Percentiles rank a stretch among this genome's conserved stretches.
Conservation (phyloP, 2,329 filamentous ascomycete species). For the Fusarium euwallaceae region DNA sequence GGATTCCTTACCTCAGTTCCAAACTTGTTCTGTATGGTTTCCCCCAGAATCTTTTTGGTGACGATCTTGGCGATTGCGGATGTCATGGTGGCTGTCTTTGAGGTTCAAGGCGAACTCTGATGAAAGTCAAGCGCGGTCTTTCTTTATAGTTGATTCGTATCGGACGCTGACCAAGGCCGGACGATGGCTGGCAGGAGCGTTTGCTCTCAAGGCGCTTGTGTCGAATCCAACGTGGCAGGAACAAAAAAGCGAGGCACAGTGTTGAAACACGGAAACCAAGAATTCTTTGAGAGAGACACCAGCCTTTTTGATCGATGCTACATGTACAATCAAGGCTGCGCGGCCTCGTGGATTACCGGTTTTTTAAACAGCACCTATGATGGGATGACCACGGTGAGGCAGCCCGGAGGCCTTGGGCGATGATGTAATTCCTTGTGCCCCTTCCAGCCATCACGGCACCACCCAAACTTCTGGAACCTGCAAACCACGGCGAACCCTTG, state of each 20-base stretch:
- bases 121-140: background rate
- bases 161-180: slow-evolving; percentile 2
- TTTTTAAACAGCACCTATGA: slow-evolving; percentile 28
- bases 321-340: slow-evolving; percentile 14
- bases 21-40: slow-evolving; percentile 69
- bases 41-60: slow-evolving; percentile 69
- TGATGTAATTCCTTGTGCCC: slow-evolving; percentile 44
- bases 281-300: slow-evolving; percentile 4
- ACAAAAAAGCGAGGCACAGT: slow-evolving; percentile 15
- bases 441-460: background rate
- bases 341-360: slow-evolving; percentile 35
- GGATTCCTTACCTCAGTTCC: slow-evolving; percentile 63
- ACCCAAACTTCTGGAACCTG: slow-evolving; percentile 30
- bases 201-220: slow-evolving; percentile 43
- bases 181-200: slow-evolving; percentile 25
- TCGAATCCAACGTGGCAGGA: slow-evolving; percentile 18
- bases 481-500: slow-evolving; percentile 16
- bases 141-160: slow-evolving; percentile 8
- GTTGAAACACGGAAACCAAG: slow-evolving; percentile 13
- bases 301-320: slow-evolving; percentile 13
- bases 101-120: background rate
- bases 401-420: slow-evolving; percentile 33
- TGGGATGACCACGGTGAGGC: slow-evolving; percentile 32
- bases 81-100: slow-evolving; percentile 59
- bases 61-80: slow-evolving; percentile 66